Percentiles rank a stretch among this genome's conserved stretches.
phyloP scores from a whole-genome alignment of 1,284 basidiomycete species.

The Singerocomus rubriflavus region DNA sequence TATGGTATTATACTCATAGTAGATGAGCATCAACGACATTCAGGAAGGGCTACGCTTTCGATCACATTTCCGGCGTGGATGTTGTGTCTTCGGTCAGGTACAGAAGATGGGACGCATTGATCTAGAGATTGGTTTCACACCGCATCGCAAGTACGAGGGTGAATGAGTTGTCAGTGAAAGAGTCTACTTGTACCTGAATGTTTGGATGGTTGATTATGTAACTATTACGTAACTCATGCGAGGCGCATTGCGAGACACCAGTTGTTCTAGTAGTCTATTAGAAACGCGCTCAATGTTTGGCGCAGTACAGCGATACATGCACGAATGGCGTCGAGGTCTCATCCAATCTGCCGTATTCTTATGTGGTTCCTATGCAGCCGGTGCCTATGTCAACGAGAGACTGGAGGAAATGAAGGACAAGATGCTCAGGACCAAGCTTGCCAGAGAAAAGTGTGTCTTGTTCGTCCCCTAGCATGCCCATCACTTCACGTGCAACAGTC shows the following conservation, averaged over 20 bases:
- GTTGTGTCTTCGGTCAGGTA: neutral
- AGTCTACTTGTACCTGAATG: too few relatives aligned
- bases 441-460: conserved; percentile 68
- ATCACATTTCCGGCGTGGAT: neutral
- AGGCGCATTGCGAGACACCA: neutral
- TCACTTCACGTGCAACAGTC: conserved; percentile 39
- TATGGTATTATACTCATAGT: neutral
- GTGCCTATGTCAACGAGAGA: conserved; percentile 61
- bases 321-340: conserved; percentile 47
- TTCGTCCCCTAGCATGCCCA: conserved; percentile 3
- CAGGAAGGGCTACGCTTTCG: neutral
- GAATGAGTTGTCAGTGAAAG: too few relatives aligned
- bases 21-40: neutral
- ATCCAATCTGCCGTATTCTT: conserved; percentile 43
- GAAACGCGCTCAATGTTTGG: conserved; percentile 35
- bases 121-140: too few relatives aligned
- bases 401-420: conserved; percentile 71
- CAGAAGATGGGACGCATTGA: neutral
- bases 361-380: conserved; percentile 69
- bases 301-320: conserved; percentile 44
- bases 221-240: too few relatives aligned
- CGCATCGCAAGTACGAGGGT: too few relatives aligned
- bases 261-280: neutral
- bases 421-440: conserved; percentile 61
- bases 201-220: too few relatives aligned